phyloP scores from a whole-genome alignment of 805 yeast species.

The Ogataea ramenticola region DNA sequence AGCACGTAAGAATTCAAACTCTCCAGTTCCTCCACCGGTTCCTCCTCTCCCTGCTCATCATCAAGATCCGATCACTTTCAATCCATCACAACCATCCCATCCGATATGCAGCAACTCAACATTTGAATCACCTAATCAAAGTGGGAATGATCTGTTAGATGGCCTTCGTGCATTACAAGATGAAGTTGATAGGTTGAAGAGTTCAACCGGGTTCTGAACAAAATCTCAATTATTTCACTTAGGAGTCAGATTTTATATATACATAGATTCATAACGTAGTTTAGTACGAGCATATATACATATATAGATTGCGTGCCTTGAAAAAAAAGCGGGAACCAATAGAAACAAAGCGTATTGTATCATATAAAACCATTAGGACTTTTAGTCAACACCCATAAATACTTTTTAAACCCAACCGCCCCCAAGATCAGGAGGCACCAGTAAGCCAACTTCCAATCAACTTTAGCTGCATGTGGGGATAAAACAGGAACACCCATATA shows the following conservation, averaged over 20 bases:
- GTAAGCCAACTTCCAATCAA: slow-evolving; percentile 26
- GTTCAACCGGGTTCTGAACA: neutral
- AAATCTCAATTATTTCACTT: too few species aligned
- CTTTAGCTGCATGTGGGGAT: slow-evolving; percentile 8
- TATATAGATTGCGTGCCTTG: too few species aligned
- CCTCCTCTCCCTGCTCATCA: slow-evolving; percentile 6
- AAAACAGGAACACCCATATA: slow-evolving; percentile 56
- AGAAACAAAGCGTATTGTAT: neutral
- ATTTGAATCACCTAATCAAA: slow-evolving; percentile 1
- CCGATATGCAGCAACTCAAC: too few species aligned
- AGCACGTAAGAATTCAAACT: slow-evolving; percentile 6
- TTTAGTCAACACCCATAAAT: slow-evolving; percentile 15
- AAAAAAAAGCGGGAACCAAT: too few species aligned
- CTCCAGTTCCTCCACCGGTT: slow-evolving; percentile 27
- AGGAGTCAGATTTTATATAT: too few species aligned
- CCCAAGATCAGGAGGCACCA: slow-evolving; percentile 38
- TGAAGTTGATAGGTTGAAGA: slow-evolving; percentile 54
- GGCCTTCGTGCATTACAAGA: slow-evolving; percentile 61
- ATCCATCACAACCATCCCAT: neutral
- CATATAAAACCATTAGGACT: neutral
- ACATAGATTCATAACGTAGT: too few species aligned
- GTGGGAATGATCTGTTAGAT: slow-evolving; percentile 44
- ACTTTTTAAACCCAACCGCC: slow-evolving; percentile 26
- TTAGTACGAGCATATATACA: too few species aligned
- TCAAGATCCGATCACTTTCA: neutral